phyloP scores from a whole-genome alignment of 768 basidiomycete genomes.

The Suillus cothurnatus region DNA sequence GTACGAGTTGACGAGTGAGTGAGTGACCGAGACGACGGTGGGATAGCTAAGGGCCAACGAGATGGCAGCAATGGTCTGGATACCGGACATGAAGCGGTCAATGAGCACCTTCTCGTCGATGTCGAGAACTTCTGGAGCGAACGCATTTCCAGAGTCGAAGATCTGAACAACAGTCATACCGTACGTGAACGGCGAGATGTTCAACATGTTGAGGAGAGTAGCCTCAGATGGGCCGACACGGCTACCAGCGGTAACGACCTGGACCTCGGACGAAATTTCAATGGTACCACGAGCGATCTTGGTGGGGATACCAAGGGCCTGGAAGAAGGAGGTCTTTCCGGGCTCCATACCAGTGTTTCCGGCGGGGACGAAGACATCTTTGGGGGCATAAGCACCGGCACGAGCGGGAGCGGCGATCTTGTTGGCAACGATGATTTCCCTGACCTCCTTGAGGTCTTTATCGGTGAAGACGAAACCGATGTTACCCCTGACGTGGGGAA shows the following conservation, averaged over 20 bases:
- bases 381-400: conserved; percentile 94
- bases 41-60: conserved; percentile 97
- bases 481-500: conserved; percentile 96
- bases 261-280: conserved; percentile 97
- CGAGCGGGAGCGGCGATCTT: conserved; percentile 98
- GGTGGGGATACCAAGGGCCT: conserved; percentile 98
- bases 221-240: conserved; percentile 98
- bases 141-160: conserved; percentile 91
- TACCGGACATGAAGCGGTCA: conserved; percentile 87
- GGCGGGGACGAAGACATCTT: conserved; percentile 89
- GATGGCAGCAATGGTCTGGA: conserved; percentile 95
- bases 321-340: conserved; percentile 99
- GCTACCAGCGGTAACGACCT: conserved; percentile 89
- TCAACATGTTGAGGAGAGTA: conserved; percentile 98
- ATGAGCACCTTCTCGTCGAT: conserved; percentile 90
- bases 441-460: conserved; percentile 90
- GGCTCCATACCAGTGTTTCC: conserved; percentile 99
- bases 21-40: conserved; percentile 89
- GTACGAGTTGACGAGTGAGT: conserved; percentile 98
- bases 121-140: conserved; percentile 89
- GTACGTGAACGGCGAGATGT: conserved; percentile 99
- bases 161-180: conserved; percentile 99
- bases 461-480: conserved; percentile 99
- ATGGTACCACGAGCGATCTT: conserved; percentile 99
- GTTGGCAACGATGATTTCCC: conserved; percentile 92